A percentile compares a stretch with the other conserved stretches of the same genome.
Evolutionary conservation across 352 stramenopile species (phyloP).

Genomic region (Pythium sukuiense): DNA sequence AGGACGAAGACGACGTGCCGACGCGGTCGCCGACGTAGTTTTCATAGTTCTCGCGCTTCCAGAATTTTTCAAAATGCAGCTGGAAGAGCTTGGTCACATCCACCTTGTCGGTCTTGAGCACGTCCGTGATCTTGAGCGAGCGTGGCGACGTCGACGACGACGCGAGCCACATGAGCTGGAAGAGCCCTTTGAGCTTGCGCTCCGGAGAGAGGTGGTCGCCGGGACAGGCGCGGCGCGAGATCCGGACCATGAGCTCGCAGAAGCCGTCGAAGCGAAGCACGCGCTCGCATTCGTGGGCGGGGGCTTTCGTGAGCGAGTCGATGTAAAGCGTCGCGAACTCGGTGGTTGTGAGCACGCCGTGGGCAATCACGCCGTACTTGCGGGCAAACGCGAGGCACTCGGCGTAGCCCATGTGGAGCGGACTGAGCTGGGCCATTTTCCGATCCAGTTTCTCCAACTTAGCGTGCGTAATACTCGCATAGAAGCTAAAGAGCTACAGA

Average conservation of each 20-base stretch:
- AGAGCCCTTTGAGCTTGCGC: slow-evolving; percentile 69
- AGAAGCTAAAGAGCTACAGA: slow-evolving; percentile 57
- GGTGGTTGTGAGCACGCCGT: slow-evolving; percentile 73
- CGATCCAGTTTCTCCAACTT: slow-evolving; percentile 71
- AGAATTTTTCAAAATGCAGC: slow-evolving; percentile 80
- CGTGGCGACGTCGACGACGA: slow-evolving; percentile 52
- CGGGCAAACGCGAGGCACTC: slow-evolving; percentile 68
- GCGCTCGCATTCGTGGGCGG: slow-evolving; percentile 53
- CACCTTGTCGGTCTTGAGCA: slow-evolving; percentile 68
- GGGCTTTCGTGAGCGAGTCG: slow-evolving; percentile 62
- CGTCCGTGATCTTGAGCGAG: slow-evolving; percentile 61
- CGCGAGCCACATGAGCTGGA: slow-evolving; percentile 84
- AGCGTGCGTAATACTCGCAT: slow-evolving; percentile 43
- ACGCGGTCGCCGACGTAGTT: slow-evolving; percentile 60
- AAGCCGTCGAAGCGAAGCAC: slow-evolving; percentile 67
- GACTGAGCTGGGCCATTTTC: slow-evolving; percentile 47
- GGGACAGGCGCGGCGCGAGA: slow-evolving; percentile 48
- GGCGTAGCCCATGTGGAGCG: slow-evolving; percentile 62
- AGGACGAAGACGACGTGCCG: not conserved
- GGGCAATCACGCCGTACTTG: slow-evolving; percentile 76
- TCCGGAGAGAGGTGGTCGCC: slow-evolving; percentile 38
- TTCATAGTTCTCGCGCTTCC: slow-evolving; percentile 72
- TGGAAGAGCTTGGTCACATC: slow-evolving; percentile 67
- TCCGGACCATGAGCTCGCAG: slow-evolving; percentile 61
- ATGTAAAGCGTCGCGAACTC: slow-evolving; percentile 78